Base-by-base conservation (phyloP, 305 asterid genomes). In the Fraxinus sp. region DNA sequence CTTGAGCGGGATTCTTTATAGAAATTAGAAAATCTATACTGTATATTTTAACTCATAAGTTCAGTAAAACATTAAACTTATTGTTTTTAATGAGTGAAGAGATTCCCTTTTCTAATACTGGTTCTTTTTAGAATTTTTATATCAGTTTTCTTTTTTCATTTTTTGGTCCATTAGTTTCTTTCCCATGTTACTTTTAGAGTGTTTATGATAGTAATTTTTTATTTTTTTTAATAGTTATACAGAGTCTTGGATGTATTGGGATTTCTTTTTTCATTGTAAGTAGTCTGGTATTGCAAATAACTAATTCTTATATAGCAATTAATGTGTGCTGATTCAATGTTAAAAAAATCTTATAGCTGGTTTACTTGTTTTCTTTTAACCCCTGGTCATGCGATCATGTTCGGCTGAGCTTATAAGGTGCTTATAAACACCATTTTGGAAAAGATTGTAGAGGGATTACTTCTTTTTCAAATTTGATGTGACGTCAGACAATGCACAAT, bases 11-110 rank as follows among this genome's bases (percentile, higher is more conserved):
- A 49, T 73, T 70, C 59, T 80, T 78, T 74, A 36, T 52, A 70
- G 86, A 75, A 80, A 80, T 55, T 71, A 70, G 83, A 75, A 80
- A 82, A 55, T 77, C 37, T 66, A 35, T 78, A 55, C 16, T 79
- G 79, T 10, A 77, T 78, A 16, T 57, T 75, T 78, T 33, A 75
- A 68, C 74, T 33, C 52, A 30, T 39, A 71, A 80, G 78, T 80
- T 49, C 76, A 55, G 78, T 79, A 81, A 79, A 79, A 80, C 49
- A 49, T 68, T 74, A 3, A 74, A 66, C 57, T 85, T 59, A 75
- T 64, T 74, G 79, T 59, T 75, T 85, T 41, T 39, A 49, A 9
- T 44, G 39, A 37, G 62, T 75, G 11, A n/a, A 39, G 39, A 18
- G 75, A 77, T 26, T 78, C 74, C 73, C 35, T 73, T 30, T 26